Evolutionary conservation across 1,139 yeast species (phyloP).

Genomic region (Magnusiomyces starmeri): DNA sequence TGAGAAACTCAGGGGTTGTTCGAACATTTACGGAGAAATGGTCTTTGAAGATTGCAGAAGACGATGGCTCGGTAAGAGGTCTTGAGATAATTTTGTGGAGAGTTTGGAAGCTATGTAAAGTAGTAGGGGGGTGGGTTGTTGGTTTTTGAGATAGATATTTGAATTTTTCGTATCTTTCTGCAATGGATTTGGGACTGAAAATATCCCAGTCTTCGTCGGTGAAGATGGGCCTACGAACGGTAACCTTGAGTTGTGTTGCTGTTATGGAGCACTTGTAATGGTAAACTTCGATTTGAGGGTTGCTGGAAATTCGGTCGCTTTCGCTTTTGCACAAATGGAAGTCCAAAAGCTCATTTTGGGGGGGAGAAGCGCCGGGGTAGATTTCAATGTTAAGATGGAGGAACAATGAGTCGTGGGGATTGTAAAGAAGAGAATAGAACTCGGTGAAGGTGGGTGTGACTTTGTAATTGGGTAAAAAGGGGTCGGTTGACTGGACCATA

Average conservation of each 20-base stretch:
- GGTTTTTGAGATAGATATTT: slow-evolving; percentile 21
- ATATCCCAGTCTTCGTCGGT: slow-evolving; percentile 20
- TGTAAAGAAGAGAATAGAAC: background rate
- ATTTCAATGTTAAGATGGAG: slow-evolving; percentile 1
- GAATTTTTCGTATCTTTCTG: slow-evolving; percentile 20
- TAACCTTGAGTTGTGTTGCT: slow-evolving; percentile 19
- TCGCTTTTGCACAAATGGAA: slow-evolving; percentile 4
- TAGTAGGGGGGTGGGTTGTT: slow-evolving; percentile 21
- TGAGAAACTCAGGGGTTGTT: slow-evolving; percentile 42
- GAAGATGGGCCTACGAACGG: slow-evolving; percentile 26
- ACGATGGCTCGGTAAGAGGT: slow-evolving; percentile 23
- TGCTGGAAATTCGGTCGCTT: background rate
- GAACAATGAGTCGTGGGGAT: background rate
- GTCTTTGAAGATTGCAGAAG: slow-evolving; percentile 23
- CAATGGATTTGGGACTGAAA: slow-evolving; percentile 22
- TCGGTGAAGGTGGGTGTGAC: slow-evolving; percentile 4
- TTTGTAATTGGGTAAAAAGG: slow-evolving; percentile 7
- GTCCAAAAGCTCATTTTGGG: slow-evolving; percentile 5
- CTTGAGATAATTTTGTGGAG: slow-evolving; percentile 25
- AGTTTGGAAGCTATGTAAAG: slow-evolving; percentile 25
- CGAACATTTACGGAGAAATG: slow-evolving; percentile 28
- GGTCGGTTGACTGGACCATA: slow-evolving; percentile 7
- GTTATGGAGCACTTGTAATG: slow-evolving; percentile 21
- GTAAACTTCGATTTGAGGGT: slow-evolving; percentile 16
- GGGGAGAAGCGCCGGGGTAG: background rate